These are phyloP conservation scores for Ophiostoma populinum DNA, from an alignment of 2,329 filamentous ascomycete genomes.

Conservation along the genomic window DNA sequence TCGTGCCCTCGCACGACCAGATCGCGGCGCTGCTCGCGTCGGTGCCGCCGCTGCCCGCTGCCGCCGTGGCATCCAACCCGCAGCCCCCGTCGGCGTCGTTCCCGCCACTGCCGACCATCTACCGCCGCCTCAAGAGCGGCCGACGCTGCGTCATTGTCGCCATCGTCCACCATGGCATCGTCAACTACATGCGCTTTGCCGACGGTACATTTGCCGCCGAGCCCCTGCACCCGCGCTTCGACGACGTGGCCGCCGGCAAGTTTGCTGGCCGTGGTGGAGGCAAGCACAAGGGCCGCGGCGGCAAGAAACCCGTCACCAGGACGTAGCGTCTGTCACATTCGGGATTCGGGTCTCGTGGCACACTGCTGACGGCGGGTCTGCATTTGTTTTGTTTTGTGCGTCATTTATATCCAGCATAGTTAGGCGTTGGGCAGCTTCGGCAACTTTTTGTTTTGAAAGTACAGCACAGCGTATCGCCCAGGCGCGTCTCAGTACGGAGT, in stretches of 20 bases:
- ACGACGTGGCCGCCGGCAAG: constrained; percentile 20
- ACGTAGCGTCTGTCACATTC: too few relatives aligned
- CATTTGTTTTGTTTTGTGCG: too few relatives aligned
- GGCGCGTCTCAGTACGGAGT: too few relatives aligned
- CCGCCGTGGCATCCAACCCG: constrained; percentile 18
- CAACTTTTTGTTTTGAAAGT: too few relatives aligned
- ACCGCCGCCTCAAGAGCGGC: constrained; percentile 68
- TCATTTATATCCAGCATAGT: too few relatives aligned
- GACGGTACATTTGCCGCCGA: constrained; percentile 70
- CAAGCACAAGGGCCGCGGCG: constrained; percentile 1
- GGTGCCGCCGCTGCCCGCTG: constrained; percentile 46
- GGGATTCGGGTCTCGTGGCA: too few relatives aligned
- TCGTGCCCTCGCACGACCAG: constrained; percentile 56
- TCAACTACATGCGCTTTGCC: constrained; percentile 68
- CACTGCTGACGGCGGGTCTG: too few relatives aligned
- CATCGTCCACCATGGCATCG: constrained; percentile 75
- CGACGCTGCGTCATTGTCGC: constrained; percentile 71
- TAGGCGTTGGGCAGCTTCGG: too few relatives aligned
- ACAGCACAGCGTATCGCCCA: too few relatives aligned
- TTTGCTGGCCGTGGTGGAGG: constrained; percentile 12
- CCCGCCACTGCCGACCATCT: constrained; percentile 25
- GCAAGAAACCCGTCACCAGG: too few relatives aligned
- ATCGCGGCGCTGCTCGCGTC: constrained; percentile 54
- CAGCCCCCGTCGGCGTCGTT: background rate
- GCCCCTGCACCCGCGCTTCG: constrained; percentile 46